phyloP scores from a whole-genome alignment of 441 rosid species.

The Aquilaria agallochum region DNA sequence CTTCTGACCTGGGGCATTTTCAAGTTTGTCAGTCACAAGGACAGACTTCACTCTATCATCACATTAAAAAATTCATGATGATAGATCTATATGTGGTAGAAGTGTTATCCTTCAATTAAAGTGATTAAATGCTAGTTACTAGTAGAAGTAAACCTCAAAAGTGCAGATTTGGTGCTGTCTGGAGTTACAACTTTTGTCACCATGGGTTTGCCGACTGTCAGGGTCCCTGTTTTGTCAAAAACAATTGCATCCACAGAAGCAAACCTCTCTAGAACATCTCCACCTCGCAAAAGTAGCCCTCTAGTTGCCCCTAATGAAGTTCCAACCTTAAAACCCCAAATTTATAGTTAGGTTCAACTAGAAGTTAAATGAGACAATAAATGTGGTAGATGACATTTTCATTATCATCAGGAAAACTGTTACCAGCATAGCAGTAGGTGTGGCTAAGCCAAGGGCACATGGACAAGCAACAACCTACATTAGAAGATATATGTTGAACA shows the following conservation, averaged over 20 bases:
- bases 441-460: slow-evolving; percentile 97
- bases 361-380: too few species aligned
- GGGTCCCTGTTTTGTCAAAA: slow-evolving; percentile 95
- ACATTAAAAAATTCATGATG: too few species aligned
- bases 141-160: slow-evolving; percentile 51
- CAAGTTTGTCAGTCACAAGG: neutral
- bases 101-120: slow-evolving; percentile 1
- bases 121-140: slow-evolving; percentile 11
- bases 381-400: too few species aligned
- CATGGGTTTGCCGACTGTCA: slow-evolving; percentile 86
- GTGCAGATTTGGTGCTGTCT: slow-evolving; percentile 22
- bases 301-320: slow-evolving; percentile 93
- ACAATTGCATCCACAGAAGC: slow-evolving; percentile 73
- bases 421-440: slow-evolving; percentile 98
- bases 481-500: slow-evolving; percentile 19
- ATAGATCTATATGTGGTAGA: too few species aligned
- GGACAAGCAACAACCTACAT: slow-evolving; percentile 98
- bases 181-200: slow-evolving; percentile 68
- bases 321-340: slow-evolving; percentile 58
- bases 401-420: slow-evolving; percentile 11
- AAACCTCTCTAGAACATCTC: slow-evolving; percentile 83
- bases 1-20: slow-evolving; percentile 40
- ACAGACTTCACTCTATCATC: neutral
- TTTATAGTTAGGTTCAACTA: neutral
- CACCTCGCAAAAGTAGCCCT: slow-evolving; percentile 95